A percentile compares a stretch with the other conserved stretches of the same genome.
phyloP scores from a whole-genome alignment of 192 early-diverging fungal genomes.

The Entomortierella parvispora region DNA sequence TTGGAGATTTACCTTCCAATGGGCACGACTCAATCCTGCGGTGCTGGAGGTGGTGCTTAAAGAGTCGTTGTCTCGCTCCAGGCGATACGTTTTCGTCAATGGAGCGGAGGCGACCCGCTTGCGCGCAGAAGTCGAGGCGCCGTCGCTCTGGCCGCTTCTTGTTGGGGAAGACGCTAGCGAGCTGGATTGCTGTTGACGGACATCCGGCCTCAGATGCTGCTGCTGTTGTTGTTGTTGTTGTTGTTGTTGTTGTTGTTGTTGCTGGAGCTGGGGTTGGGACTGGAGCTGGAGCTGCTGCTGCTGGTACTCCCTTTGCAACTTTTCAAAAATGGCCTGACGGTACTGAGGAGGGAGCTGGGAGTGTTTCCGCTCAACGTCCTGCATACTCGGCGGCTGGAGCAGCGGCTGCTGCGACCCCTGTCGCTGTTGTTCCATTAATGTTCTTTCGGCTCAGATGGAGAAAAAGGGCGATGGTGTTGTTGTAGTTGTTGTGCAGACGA shows the following conservation, averaged over 20 bases:
- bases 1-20: constrained; percentile 29
- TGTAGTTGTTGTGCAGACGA: constrained; percentile 1
- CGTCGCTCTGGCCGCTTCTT: not conserved
- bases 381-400: constrained; percentile 14
- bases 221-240: constrained; percentile 15
- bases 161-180: constrained; percentile 19
- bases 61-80: constrained; percentile 22
- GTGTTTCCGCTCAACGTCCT: constrained; percentile 31
- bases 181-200: constrained; percentile 8
- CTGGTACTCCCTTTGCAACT: constrained; percentile 29
- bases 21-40: constrained; percentile 24
- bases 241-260: constrained; percentile 18
- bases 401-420: constrained; percentile 3
- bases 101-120: constrained; percentile 26
- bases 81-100: constrained; percentile 11
- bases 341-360: constrained; percentile 47
- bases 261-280: constrained; percentile 19
- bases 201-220: not conserved
- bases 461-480: constrained; percentile 16
- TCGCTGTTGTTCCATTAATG: too few species aligned
- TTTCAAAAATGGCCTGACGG: constrained; percentile 40
- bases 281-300: constrained; percentile 15
- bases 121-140: constrained; percentile 9
- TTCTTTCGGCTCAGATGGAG: too few species aligned
- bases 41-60: constrained; percentile 13